Evolutionary conservation across 352 stramenopile species (phyloP), one percentile per base, ranked within the genome.

Genomic region (Thalassiosira livingstoniorum): DNA sequence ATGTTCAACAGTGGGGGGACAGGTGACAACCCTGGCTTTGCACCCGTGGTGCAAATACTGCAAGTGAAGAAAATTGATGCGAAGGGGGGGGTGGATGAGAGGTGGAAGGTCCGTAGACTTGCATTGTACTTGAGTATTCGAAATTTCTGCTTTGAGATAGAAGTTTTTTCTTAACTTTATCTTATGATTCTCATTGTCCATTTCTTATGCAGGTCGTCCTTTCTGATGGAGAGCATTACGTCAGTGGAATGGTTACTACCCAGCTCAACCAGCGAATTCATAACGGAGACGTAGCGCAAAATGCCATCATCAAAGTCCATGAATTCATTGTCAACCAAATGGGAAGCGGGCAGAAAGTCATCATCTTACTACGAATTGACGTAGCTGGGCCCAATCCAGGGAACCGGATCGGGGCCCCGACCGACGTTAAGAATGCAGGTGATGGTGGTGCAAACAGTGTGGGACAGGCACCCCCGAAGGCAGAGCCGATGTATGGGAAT

Each of bases 261-360:
- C 91, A 95, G 67, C 67, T 94, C 29, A 94, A 93, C 45, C 21
- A 71, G n/a, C 51, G 91, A 2, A 63, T 94, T 10, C 39, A 86
- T n/a, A 53, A 31, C 21, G 75, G 78, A 15, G 10, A 77, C 10
- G 57, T 94, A 0, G 37, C 65, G 18, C 32, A 82, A 35, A 67
- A 89, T 54, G 70, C 63, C 43, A 73, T 94, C 10, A 25, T 94
- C 31, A 23, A 53, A 23, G 57, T 94, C 10, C 39, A 80, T n/a
- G 74, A 94, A 37, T 93, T 89, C 71, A 88, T 94, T 53, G 78
- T 85, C 65, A 95, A 95, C 60, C 60, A 63, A 0, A 78, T 94
- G 42, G 72, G 83, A 69, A 82, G 62, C 25, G 78, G 81, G 25
- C 82, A 58, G 27, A 82, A 93, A 67, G 85, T 93, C 67, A 31